Conservation (phyloP, 164 flowering plant species). For the Chloranthus sessilifolius region DNA sequence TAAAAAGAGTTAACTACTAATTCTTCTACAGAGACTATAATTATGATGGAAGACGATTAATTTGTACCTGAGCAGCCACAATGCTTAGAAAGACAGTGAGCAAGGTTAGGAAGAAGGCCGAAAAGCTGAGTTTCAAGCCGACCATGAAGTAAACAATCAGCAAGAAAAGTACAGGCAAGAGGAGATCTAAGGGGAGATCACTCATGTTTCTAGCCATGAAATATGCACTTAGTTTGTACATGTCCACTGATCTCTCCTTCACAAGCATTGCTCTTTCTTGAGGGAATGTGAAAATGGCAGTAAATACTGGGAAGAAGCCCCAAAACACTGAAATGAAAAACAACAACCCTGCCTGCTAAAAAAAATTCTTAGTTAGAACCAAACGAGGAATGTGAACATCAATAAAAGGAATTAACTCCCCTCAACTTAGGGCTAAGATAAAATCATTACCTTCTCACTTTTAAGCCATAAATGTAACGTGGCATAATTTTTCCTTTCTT, state of each 20-base stretch:
- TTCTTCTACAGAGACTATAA: too few relatives aligned
- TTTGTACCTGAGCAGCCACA: slow-evolving; percentile 72
- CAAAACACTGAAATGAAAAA: slow-evolving; percentile 6
- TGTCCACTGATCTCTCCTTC: slow-evolving; percentile 68
- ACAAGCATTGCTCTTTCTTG: slow-evolving; percentile 51
- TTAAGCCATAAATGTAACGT: too few relatives aligned
- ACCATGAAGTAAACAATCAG: slow-evolving; percentile 71
- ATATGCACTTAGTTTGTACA: slow-evolving; percentile 71
- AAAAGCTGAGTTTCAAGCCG: slow-evolving; percentile 42
- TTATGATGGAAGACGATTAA: too few relatives aligned
- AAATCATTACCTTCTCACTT: too few relatives aligned
- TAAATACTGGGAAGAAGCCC: slow-evolving; percentile 6
- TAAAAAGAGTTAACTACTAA: too few relatives aligned
- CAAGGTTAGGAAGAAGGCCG: slow-evolving; percentile 52
- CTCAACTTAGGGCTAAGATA: too few relatives aligned
- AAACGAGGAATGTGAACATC: too few relatives aligned
- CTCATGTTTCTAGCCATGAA: slow-evolving; percentile 62
- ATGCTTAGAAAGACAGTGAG: slow-evolving; percentile 59
- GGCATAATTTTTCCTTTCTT: too few relatives aligned
- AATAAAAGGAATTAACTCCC: too few relatives aligned
- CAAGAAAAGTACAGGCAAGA: slow-evolving; percentile 58
- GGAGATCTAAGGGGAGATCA: slow-evolving; percentile 62
- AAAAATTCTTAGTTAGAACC: too few relatives aligned
- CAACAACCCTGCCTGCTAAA: slow-evolving; percentile 9
- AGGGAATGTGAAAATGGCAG: slow-evolving; percentile 11